Evolutionary conservation across 2,329 filamentous ascomycete genomes (phyloP), one percentile per base, ranked within the genome.

Genomic region (Colletotrichum tropicicola): DNA sequence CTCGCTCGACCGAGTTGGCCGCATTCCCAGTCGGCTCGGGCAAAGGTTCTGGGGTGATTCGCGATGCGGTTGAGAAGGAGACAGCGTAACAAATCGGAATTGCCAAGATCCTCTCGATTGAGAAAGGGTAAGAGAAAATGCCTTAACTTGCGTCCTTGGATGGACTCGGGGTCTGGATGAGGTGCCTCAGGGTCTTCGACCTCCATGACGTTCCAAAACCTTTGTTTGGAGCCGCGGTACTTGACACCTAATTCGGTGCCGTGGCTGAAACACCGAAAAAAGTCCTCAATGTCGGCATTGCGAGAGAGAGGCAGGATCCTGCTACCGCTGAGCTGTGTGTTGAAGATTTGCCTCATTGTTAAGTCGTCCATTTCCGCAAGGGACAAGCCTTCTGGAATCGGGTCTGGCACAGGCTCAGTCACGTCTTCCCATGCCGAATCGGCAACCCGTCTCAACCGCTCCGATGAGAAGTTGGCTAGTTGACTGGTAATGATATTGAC

Each of bases 91-190:
- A 45, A 7, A 10, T 53, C 13, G 7, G 44, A 52, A 21, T 28
- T 32, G 6, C 17, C 8, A 13, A 61, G 58, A 17, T 56, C 30
- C 15, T 57, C 10, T 17, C 45, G 19, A 32, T 61, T 56, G 17
- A 66, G 37, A 37, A 59, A 56, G 5, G 51, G 57, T 15, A 66
- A 25, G n/a, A 51, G 39, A 17, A 57, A 45, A n/a, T n/a, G n/a
- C n/a, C n/a, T n/a, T n/a, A n/a, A n/a, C n/a, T n/a, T n/a, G n/a
- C n/a, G n/a, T n/a, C n/a, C n/a, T n/a, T n/a, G n/a, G n/a, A n/a
- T n/a, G n/a, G n/a, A n/a, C n/a, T n/a, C n/a, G n/a, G n/a, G n/a
- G n/a, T n/a, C n/a, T n/a, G n/a, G n/a, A n/a, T n/a, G n/a, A n/a
- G n/a, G n/a, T n/a, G n/a, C n/a, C n/a, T n/a, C n/a, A n/a, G n/a